Evolutionary conservation across 176 grass and related monocot species (phyloP), one percentile per base, ranked within the genome.

Genomic region (Thalia dealbata): DNA sequence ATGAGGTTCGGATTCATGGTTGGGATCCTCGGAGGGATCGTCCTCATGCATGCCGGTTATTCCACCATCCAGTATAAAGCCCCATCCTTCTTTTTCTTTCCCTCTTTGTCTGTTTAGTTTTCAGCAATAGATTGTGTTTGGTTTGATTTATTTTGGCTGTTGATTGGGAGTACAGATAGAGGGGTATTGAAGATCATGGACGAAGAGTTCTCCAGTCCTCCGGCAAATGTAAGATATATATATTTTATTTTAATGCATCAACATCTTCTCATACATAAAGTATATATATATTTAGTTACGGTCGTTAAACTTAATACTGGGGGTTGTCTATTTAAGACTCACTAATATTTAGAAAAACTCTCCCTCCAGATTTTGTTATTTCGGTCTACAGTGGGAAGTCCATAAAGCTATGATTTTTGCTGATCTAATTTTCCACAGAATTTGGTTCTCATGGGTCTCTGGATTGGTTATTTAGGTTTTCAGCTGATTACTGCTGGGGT

Each of bases 101-200:
- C n/a, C 29, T 75, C 25, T 51, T 48, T 10, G 4, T 3, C 0
- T 14, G n/a, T 14, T 50, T 41, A 42, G 8, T 32, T 28, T 46
- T 72, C 21, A 65, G 27, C 21, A 50, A 67, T n/a, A 19, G 26
- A 26, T 22, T 45, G 19, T 21, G 21, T 42, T 25, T 60, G 10
- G 25, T 16, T 32, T 50, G 78, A 19, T 80, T 35, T 64, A 1
- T 21, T 46, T 14, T 19, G 5, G 56, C 62, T 45, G 24, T 23
- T 32, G 21, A 70, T 61, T 71, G 43, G 19, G 13, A 32, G 44
- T 85, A 71, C 76, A 92, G 95, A 99, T 78, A 80, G 87, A 70
- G 67, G 90, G 6, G 76, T 93, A 71, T 81, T 93, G 55, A 88
- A 99, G 87, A 99, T 99, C 83, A 89, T 87, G 69, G 85, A 93